Conservation (phyloP, 192 early-diverging fungal species). For the Phlyctochytrium planicorne region DNA sequence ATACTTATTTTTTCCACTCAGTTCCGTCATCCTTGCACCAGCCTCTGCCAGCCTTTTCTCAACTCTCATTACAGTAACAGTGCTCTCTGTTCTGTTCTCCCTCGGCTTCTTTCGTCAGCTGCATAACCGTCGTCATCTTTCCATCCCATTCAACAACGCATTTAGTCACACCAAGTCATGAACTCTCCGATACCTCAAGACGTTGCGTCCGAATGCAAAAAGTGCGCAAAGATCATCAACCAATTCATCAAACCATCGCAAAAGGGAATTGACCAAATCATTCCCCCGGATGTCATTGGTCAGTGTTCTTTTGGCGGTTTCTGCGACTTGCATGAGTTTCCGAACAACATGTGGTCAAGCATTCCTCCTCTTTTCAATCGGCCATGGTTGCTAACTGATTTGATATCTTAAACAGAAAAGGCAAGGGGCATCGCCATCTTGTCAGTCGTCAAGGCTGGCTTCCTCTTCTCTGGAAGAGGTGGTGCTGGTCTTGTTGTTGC, state of each 20-base stretch:
- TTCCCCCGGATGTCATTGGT: conserved; percentile 49
- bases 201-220: conserved; percentile 61
- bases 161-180: too few relatives aligned
- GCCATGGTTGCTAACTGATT: neutral
- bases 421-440: conserved; percentile 92
- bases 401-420: conserved; percentile 37
- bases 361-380: too few relatives aligned
- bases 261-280: conserved; percentile 42
- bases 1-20: too few relatives aligned
- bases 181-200: conserved; percentile 63
- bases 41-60: too few relatives aligned
- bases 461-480: conserved; percentile 79
- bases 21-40: too few relatives aligned
- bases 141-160: too few relatives aligned
- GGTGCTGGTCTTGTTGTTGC: conserved; percentile 91
- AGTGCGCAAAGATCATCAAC: conserved; percentile 68
- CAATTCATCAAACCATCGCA: conserved; percentile 58
- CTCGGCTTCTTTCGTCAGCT: too few relatives aligned
- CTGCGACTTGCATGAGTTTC: too few relatives aligned
- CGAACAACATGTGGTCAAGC: too few relatives aligned
- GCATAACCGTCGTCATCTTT: too few relatives aligned
- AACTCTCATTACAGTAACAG: too few relatives aligned
- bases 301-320: conserved; percentile 10
- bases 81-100: too few relatives aligned
- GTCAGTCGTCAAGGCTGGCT: conserved; percentile 92